Evolutionary conservation across 208 protist species (phyloP).

Genomic region (Wallacemonas sp.): DNA sequence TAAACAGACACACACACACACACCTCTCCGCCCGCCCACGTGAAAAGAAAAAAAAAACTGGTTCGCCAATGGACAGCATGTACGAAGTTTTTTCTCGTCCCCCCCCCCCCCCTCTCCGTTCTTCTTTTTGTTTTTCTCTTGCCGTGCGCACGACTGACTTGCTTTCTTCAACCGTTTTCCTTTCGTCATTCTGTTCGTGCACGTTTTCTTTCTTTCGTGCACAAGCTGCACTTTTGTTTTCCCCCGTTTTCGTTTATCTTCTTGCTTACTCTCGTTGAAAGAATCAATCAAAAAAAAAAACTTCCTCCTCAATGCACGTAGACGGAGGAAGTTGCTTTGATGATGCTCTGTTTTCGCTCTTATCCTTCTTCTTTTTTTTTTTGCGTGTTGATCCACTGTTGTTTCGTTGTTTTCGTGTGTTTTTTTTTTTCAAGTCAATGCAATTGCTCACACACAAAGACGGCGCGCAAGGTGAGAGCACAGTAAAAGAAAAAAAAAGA

Average conservation of each 20-base stretch:
- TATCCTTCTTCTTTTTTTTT: background rate
- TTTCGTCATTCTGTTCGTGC: background rate
- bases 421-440: conserved; percentile 2
- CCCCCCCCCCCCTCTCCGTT: background rate
- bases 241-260: background rate
- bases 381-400: background rate
- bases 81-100: background rate
- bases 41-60: too few species aligned
- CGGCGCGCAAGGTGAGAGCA: too few species aligned
- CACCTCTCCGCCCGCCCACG: too few species aligned
- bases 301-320: too few species aligned
- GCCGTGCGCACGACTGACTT: too few species aligned
- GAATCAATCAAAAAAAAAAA: background rate
- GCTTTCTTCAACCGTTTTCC: background rate
- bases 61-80: background rate
- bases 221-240: background rate
- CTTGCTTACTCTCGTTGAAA: background rate
- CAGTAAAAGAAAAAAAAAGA: too few species aligned
- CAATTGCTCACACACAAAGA: too few species aligned
- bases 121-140: conserved; percentile 11
- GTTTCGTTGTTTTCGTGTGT: conserved; percentile 7
- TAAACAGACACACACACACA: conserved; percentile 6
- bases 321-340: too few species aligned
- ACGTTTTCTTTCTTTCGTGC: background rate
- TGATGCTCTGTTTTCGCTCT: conserved; percentile 6